Percentiles rank a stretch among this genome's conserved stretches.
phyloP scores from a whole-genome alignment of 345 rosid genomes.

The Combretum micranthum region DNA sequence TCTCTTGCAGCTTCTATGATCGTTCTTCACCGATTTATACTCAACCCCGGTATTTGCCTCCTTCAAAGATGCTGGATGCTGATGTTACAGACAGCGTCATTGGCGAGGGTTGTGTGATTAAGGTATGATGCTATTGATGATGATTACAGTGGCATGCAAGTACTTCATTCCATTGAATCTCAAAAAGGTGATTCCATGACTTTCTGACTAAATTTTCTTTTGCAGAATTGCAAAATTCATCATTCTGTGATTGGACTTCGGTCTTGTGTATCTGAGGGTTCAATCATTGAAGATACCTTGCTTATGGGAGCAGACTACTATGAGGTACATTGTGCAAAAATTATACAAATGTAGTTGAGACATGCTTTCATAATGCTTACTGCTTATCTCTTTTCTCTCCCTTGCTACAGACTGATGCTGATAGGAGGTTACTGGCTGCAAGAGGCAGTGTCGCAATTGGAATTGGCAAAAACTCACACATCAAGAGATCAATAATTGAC shows the following conservation, averaged over 20 bases:
- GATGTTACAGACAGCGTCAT: constrained; percentile 95
- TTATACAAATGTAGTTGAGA: neutral
- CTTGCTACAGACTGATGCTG: constrained; percentile 67
- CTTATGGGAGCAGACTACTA: constrained; percentile 98
- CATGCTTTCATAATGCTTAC: neutral
- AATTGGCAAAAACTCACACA: constrained; percentile 74
- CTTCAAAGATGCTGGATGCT: constrained; percentile 97
- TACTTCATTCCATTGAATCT: neutral
- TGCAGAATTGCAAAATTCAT: constrained; percentile 87
- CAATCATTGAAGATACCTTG: constrained; percentile 82
- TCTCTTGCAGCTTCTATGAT: constrained; percentile 69
- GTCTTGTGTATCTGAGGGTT: constrained; percentile 94
- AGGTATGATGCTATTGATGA: constrained; percentile 34
- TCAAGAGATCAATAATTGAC: constrained; percentile 92
- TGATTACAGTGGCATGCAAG: neutral
- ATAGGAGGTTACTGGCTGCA: constrained; percentile 74
- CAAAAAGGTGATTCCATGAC: neutral
- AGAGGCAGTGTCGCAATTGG: constrained; percentile 93
- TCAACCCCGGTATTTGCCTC: constrained; percentile 93
- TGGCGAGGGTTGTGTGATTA: constrained; percentile 96
- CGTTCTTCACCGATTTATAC: constrained; percentile 96
- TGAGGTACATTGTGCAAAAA: constrained; percentile 38
- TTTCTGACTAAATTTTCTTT: constrained; percentile 1
- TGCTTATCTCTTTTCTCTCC: neutral
- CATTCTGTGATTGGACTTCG: constrained; percentile 95